Base-by-base conservation (phyloP, 768 basidiomycete genomes). In the Mycena rosella region DNA sequence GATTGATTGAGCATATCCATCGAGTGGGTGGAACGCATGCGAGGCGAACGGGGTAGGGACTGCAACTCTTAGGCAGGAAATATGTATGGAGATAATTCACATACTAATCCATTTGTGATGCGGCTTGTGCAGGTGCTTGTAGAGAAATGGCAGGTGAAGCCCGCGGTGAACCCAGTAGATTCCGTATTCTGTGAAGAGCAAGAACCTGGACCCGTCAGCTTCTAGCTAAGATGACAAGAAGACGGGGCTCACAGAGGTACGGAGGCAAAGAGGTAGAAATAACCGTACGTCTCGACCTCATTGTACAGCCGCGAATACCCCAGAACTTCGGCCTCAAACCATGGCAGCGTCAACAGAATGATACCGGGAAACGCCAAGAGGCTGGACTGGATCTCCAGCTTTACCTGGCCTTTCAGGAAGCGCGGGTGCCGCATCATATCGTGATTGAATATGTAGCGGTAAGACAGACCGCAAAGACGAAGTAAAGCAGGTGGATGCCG, bases 1-100 rank as follows among this genome's bases (percentile, higher is more conserved):
- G 2, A 99, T 78, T 13, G 95, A 96, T 80, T 99, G 98, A 24
- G 90, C 76, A 77, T 93, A 99, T 2, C 98, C 98, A 78, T 99
- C 98, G 24, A 98, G 80, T 0, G 95, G 94, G 79, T 99, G 96
- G 89, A 99, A 99, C 0, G 98, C 98, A 76, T 98, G 92, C n/a
- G 97, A 96, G 29, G 98, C 94, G 74, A 95, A 99, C 0, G 98
- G 98, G 0, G 98, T 98, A 4, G 98, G 96, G 67, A 99, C 96
- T 98, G 32, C 15, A 56, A 52, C 42, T 27, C 14, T 70, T 65
- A 44, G 64, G 64, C 17, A 63, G 30, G 55, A 42, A 40, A 40
- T 45, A 45, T 38, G 26, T 45, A 47, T 27, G n/a, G 45, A 51
- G 5, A 61, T 20, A 40, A 18, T 1, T 18, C 4, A 88, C 96